Evolutionary conservation across 2,329 filamentous ascomycete genomes (phyloP), one percentile per base, ranked within the genome.

Genomic region (Huntiella savannae): DNA sequence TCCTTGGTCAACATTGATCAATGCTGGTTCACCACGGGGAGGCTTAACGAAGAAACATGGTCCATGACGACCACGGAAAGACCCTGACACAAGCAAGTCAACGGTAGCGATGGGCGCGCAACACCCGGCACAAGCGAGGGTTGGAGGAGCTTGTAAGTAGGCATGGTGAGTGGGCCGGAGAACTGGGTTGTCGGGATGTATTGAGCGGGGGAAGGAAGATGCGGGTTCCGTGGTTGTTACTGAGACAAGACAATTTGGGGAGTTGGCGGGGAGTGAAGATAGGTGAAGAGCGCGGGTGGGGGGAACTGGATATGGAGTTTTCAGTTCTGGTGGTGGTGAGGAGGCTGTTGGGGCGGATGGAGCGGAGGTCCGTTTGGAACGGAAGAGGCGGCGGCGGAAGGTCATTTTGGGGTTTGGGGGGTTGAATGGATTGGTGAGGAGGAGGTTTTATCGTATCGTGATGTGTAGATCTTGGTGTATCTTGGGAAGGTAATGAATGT

Each of bases 11-110:
- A 77, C 66, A 55, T 79, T 79, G 45, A 67, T 55, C 16, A 79
- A 28, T 8, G 6, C 22, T 28, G 61, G 39, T 58, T 54, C 42
- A 54, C 52, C 51, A 46, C 51, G 33, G 53, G 43, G 28, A 13
- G 63, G 63, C 40, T 70, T 63, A 42, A 79, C 71, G 42, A 81
- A 67, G 55, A 71, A 77, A 10, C 75, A 76, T 17, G 75, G 69
- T 4, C 77, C 77, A 57, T 78, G 69, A 15, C 75, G 73, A 13
- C 77, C 77, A 0, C 70, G 77, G 60, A 80, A 81, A 52, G 22
- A 28, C 22, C 22, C 3, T 7, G 22, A 28, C 22, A 28, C 7
- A 4, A 28, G 22, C 8, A 28, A 28, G 8, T 28, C 22, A 28
- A 28, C 22, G 22, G 22, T 28, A 28, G 22, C 22, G 22, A 28